Percentiles rank a stretch among this genome's conserved stretches.
phyloP scores from a whole-genome alignment of 1,284 basidiomycete genomes.

The Melampsora larici-populina region DNA sequence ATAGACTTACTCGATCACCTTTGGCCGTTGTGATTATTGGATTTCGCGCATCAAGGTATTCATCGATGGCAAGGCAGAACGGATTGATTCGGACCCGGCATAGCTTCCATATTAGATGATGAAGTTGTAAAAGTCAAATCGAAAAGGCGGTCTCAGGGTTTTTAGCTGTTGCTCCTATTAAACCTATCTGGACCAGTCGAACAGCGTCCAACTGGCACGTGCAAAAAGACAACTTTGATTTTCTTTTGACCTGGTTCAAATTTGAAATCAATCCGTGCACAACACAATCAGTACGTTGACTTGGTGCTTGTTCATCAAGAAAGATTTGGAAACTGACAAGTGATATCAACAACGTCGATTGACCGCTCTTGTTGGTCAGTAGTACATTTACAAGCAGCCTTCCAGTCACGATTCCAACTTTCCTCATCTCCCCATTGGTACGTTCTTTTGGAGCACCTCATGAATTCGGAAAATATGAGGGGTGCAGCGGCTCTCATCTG shows the following conservation, averaged over 20 bases:
- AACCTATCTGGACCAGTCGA: slow-evolving; percentile 9
- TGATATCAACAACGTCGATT: background rate
- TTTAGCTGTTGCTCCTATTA: background rate
- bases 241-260: background rate
- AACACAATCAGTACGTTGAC: background rate
- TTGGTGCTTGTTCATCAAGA: too few relatives aligned
- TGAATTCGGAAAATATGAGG: slow-evolving; percentile 9
- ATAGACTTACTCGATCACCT: background rate
- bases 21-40: background rate
- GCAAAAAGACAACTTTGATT: background rate
- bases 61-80: slow-evolving; percentile 6
- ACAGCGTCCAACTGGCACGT: background rate
- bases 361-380: background rate
- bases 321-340: background rate
- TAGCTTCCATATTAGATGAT: slow-evolving; percentile 17
- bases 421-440: background rate
- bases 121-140: slow-evolving; percentile 4
- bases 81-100: background rate
- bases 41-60: slow-evolving; percentile 17
- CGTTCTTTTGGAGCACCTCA: background rate
- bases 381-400: background rate
- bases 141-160: slow-evolving; percentile 14
- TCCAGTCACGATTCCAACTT: background rate
- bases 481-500: too few relatives aligned
- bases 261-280: background rate